These are phyloP conservation scores for Auricularia sp. DNA, from an alignment of 768 basidiomycete species.

Conservation along the genomic window DNA sequence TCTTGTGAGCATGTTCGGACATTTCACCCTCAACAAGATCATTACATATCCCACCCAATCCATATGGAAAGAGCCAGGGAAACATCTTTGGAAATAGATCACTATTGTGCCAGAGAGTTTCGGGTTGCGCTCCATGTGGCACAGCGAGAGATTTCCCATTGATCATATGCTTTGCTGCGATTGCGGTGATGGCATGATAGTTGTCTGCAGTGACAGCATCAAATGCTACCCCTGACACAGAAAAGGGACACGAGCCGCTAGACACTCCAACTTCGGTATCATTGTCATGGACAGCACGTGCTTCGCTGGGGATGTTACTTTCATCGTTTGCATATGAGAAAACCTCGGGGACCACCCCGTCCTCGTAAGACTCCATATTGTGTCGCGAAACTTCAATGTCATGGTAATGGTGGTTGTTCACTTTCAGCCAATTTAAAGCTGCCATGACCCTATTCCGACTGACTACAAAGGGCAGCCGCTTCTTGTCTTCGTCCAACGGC, in stretches of 20 bases:
- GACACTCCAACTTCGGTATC: conserved; percentile 2
- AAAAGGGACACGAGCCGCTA: conserved; percentile 25
- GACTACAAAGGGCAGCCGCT: background rate
- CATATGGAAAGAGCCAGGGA: conserved; percentile 34
- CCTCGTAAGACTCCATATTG: background rate
- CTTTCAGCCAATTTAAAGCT: background rate
- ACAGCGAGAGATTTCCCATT: conserved; percentile 18
- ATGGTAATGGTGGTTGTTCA: background rate
- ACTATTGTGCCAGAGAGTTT: conserved; percentile 26
- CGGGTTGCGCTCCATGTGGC: conserved; percentile 17
- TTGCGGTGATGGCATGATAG: conserved; percentile 11
- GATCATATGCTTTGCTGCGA: conserved; percentile 21
- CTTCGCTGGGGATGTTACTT: background rate
- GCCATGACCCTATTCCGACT: background rate
- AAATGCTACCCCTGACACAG: conserved; percentile 28
- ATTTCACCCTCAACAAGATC: background rate
- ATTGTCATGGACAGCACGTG: background rate
- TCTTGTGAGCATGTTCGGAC: background rate
- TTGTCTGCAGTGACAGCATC: conserved; percentile 15
- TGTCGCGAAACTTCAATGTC: background rate
- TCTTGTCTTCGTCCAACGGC: conserved; percentile 21
- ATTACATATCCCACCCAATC: conserved; percentile 25
- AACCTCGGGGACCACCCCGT: background rate
- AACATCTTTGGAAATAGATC: conserved; percentile 28
- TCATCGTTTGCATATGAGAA: background rate